These are phyloP conservation scores for Penicillium sp. DNA, from an alignment of 2,329 filamentous ascomycete species.

Conservation along the genomic window DNA sequence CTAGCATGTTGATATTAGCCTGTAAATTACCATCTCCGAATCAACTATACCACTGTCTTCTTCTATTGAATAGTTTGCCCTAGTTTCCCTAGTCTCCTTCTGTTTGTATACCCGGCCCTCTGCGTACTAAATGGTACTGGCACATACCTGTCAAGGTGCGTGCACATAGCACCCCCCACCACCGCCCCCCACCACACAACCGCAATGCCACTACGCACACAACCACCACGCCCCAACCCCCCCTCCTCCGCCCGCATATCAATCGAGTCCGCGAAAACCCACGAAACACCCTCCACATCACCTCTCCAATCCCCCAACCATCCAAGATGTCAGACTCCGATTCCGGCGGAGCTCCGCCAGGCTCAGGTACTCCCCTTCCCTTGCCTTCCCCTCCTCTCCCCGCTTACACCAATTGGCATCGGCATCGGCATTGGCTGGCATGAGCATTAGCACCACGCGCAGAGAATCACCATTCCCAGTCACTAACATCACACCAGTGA, in stretches of 20 bases:
- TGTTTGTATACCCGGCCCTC: background rate
- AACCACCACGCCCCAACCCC: constrained; percentile 14
- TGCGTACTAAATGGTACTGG: no score
- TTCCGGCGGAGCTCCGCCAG: constrained; percentile 35
- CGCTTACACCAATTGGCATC: no score
- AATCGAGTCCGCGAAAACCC: constrained; percentile 6
- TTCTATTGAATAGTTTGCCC: no score
- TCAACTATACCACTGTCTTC: no score
- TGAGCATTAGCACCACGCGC: no score
- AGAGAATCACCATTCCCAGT: no score
- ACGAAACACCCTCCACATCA: background rate
- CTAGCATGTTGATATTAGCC: constrained; percentile 3
- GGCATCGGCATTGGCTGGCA: no score
- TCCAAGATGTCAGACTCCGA: constrained; percentile 13
- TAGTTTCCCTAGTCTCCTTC: no score
- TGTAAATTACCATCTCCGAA: constrained; percentile 1
- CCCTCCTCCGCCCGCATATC: constrained; percentile 15
- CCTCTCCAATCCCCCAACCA: constrained; percentile 1
- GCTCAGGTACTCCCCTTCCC: constrained; percentile 29
- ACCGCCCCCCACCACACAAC: constrained; percentile 6
- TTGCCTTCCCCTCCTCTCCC: background rate
- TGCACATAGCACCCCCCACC: background rate
- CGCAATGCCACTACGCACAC: constrained; percentile 15
- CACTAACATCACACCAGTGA: constrained; percentile 49
- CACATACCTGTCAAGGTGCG: constrained; percentile 5